phyloP scores from a whole-genome alignment of 345 rosid genomes.

The Orychophragmus violaceus region DNA sequence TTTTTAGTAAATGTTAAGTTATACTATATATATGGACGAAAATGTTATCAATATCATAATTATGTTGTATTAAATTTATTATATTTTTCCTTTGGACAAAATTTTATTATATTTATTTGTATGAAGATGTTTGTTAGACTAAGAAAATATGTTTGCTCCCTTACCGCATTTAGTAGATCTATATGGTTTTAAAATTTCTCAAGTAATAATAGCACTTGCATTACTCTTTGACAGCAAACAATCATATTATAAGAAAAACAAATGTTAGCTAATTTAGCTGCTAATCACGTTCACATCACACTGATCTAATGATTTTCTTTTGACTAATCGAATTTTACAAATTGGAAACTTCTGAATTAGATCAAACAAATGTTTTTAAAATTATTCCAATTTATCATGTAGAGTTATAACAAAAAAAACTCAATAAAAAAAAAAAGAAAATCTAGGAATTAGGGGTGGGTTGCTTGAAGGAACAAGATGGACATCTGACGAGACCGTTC shows the following conservation, averaged over 20 bases:
- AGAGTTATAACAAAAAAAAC: neutral
- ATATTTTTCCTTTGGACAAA: too few relatives aligned
- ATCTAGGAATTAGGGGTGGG: slow-evolving; percentile 16
- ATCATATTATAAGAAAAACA: neutral
- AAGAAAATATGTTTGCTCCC: too few relatives aligned
- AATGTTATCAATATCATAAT: too few relatives aligned
- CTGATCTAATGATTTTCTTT: slow-evolving; percentile 6
- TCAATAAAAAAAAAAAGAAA: neutral
- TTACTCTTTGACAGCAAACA: neutral
- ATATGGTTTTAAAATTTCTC: too few relatives aligned
- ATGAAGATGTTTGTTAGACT: too few relatives aligned
- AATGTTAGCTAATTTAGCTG: slow-evolving; percentile 12
- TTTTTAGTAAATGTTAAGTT: too few relatives aligned
- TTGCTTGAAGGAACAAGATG: slow-evolving; percentile 53
- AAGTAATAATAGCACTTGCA: neutral
- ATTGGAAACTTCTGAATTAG: slow-evolving; percentile 7
- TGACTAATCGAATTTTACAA: slow-evolving; percentile 20
- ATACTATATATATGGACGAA: too few relatives aligned
- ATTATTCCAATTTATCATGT: slow-evolving; percentile 10
- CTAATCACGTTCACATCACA: slow-evolving; percentile 26
- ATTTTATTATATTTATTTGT: too few relatives aligned
- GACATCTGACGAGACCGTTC: slow-evolving; percentile 89
- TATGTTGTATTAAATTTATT: too few relatives aligned
- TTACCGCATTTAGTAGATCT: too few relatives aligned
- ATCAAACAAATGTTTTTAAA: neutral